These are phyloP conservation scores for Sicyos baderoa DNA, from an alignment of 306 rosid genomes.

Conservation along the genomic window DNA sequence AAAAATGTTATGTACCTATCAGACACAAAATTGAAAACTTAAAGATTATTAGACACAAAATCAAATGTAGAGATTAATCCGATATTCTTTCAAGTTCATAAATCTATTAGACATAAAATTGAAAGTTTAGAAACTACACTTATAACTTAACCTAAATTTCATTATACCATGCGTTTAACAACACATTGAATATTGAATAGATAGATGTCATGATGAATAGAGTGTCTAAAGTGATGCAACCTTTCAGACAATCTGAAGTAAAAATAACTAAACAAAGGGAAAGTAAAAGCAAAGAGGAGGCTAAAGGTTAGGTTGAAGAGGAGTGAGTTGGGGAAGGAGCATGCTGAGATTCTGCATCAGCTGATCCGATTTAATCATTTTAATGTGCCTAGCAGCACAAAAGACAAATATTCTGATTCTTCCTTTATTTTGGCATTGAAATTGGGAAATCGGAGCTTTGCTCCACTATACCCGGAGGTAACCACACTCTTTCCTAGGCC, in stretches of 20 bases:
- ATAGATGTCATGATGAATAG: slow-evolving; percentile 25
- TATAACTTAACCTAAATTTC: background rate
- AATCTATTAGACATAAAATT: background rate
- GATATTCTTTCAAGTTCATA: too few relatives aligned
- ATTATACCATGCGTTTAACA: background rate
- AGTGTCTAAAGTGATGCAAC: slow-evolving; percentile 68
- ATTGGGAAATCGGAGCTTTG: too few relatives aligned
- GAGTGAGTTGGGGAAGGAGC: slow-evolving; percentile 17
- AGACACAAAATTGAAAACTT: too few relatives aligned
- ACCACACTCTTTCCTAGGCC: too few relatives aligned
- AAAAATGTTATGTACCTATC: too few relatives aligned
- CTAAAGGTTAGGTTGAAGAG: slow-evolving; percentile 16
- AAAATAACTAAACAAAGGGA: slow-evolving; percentile 22
- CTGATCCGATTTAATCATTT: slow-evolving; percentile 18
- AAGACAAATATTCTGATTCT: slow-evolving; percentile 17
- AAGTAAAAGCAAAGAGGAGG: slow-evolving; percentile 22
- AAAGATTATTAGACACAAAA: too few relatives aligned
- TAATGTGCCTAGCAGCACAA: slow-evolving; percentile 17
- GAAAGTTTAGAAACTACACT: background rate
- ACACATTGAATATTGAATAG: background rate
- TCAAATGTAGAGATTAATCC: too few relatives aligned
- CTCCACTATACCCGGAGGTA: too few relatives aligned
- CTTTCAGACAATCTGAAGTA: slow-evolving; percentile 61
- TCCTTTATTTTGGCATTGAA: slow-evolving; percentile 1
- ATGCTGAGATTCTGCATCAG: slow-evolving; percentile 16